Evolutionary conservation across 2,329 filamentous ascomycete species (phyloP).

Genomic region (Penicillium frequentans): DNA sequence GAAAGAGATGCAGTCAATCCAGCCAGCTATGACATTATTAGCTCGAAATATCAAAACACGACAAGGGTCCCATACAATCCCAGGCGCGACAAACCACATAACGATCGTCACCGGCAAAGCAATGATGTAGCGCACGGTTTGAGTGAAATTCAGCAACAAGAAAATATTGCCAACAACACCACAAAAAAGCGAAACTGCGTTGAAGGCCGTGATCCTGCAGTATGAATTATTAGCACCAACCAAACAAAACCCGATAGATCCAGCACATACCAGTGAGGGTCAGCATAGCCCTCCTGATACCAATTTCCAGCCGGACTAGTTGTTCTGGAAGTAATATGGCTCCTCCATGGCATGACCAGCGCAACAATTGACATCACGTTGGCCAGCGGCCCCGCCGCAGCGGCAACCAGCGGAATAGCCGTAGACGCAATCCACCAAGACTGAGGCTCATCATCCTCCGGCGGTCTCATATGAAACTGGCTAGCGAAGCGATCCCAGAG

Average conservation of each 20-base stretch:
- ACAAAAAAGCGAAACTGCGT: constrained; percentile 72
- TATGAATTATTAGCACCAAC: constrained; percentile 3
- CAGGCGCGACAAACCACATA: constrained; percentile 69
- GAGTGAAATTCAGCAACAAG: constrained; percentile 83
- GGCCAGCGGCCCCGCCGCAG: constrained; percentile 80
- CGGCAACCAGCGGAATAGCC: constrained; percentile 73
- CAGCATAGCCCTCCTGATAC: constrained; percentile 57
- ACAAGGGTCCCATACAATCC: constrained; percentile 48
- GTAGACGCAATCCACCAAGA: constrained; percentile 55
- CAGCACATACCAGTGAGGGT: constrained; percentile 66
- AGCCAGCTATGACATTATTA: constrained; percentile 53
- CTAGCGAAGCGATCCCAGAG: constrained; percentile 21
- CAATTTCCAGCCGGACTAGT: constrained; percentile 49
- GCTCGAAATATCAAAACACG: not conserved
- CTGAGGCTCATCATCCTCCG: constrained; percentile 45
- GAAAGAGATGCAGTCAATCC: constrained; percentile 67
- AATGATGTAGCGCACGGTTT: constrained; percentile 73
- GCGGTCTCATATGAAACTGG: constrained; percentile 36
- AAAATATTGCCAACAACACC: constrained; percentile 79
- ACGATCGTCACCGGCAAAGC: constrained; percentile 81
- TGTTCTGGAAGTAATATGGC: constrained; percentile 47
- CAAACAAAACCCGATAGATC: not conserved
- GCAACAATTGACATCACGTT: constrained; percentile 87
- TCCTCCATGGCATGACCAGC: constrained; percentile 76
- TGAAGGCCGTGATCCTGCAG: constrained; percentile 67